Percentiles rank a stretch among this genome's conserved stretches.
phyloP scores from a whole-genome alignment of 2,329 filamentous ascomycete genomes.

The Xylariomycetidae sp. region DNA sequence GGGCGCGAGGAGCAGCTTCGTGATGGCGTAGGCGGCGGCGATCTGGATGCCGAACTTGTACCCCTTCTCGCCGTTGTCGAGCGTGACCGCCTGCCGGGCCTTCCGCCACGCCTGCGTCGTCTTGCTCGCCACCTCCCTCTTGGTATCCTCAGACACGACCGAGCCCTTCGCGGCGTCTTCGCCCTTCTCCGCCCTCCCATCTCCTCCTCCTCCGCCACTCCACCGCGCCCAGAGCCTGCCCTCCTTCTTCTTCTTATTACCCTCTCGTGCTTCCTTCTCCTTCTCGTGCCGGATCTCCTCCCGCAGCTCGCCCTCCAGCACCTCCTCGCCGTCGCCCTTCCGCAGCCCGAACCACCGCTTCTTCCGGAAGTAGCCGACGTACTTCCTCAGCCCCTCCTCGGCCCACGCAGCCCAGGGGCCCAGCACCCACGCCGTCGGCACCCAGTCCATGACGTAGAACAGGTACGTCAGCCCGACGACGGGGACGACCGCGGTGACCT shows the following conservation, averaged over 20 bases:
- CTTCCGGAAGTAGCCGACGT: conserved; percentile 69
- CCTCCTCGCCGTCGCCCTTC: conserved; percentile 25
- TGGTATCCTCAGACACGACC: conserved; percentile 2
- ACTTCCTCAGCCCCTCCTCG: conserved; percentile 63
- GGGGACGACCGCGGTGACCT: conserved; percentile 81
- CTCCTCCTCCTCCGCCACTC: too few species aligned
- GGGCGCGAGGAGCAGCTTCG: conserved; percentile 76
- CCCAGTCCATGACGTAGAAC: conserved; percentile 77
- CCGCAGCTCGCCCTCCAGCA: conserved; percentile 17
- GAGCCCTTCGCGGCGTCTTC: conserved; percentile 15
- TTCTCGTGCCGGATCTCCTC: conserved; percentile 17
- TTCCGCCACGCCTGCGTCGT: conserved; percentile 15
- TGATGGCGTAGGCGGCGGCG: conserved; percentile 85
- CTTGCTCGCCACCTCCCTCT: conserved; percentile 11
- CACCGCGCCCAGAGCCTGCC: conserved; percentile 17
- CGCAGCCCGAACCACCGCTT: conserved; percentile 77
- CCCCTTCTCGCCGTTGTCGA: conserved; percentile 23
- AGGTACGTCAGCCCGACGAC: conserved; percentile 67
- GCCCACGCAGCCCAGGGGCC: conserved; percentile 47
- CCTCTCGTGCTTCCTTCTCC: conserved; percentile 25
- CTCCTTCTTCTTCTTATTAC: conserved; percentile 1
- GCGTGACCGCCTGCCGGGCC: conserved; percentile 19
- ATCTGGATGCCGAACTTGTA: conserved; percentile 63
- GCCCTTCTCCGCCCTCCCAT: conserved; percentile 22
- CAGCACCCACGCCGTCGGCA: conserved; percentile 55